Evolutionary conservation across 2,329 filamentous ascomycete species (phyloP), one percentile per base, ranked within the genome.

Genomic region (Colletotrichum aenigma): DNA sequence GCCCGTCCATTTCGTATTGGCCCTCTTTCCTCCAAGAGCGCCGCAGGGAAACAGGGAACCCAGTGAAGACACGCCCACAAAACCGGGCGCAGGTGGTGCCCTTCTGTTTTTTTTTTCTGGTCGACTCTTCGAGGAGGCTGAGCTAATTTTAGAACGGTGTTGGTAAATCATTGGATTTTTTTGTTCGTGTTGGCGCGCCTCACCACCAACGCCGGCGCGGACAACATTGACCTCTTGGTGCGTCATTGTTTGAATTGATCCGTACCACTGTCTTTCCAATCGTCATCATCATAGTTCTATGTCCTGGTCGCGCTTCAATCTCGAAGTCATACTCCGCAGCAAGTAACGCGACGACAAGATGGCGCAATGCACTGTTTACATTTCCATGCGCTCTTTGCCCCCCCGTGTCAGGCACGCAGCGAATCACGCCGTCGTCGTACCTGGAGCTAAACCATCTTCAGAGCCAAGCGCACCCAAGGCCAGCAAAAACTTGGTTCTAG

Each of bases 381-480:
- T 58, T 60, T 68, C 24, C 26, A 38, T 21, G 34, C 26, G 64
- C 28, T 13, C 24, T 13, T 60, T 28, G 4, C 16, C 21, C 12
- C 12, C 32, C 9, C 30, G 36, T 66, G 43, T 60, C 61, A 75
- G 68, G 72, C 13, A 71, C 68, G 38, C n/a, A 24, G 55, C 61
- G 55, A 66, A 75, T 66, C 68, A 55, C 12, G 38, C 15, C 4
- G 8, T n/a, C 16, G 36, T 16, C 7, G 72, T 72, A 34, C 72
- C 72, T 75, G 68, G 24, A 48, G 72, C 72, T 75, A 75, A 43
- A 38, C 61, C 61, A 7, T 52, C 43, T 21, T 52, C 43, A 52
- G 43, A 52, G 43, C n/a, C 43, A 52, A 21, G 43, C 43, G 13
- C 66, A 36, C 26, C 30, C 26, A 34, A 32, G 21, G 12, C 21